Evolutionary conservation across 129 eudicot genomes (phyloP), one percentile per base, ranked within the genome.

Genomic region (Saposhnikovia divaricata): DNA sequence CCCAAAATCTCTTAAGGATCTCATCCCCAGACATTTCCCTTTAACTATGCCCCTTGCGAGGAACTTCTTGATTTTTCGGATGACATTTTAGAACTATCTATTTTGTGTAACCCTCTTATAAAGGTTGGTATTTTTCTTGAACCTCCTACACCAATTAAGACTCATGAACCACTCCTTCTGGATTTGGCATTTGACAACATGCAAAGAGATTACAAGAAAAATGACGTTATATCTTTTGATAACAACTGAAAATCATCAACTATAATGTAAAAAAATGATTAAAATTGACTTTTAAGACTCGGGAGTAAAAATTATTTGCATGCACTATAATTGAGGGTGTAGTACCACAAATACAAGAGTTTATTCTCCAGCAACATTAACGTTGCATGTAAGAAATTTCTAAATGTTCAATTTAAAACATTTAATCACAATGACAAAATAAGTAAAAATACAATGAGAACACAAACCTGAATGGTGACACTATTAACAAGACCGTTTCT

Each of bases 401-500:
- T 9, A 14, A 31, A 12, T 68, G 39, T 27, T n/a, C 3, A 65
- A 27, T 28, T 14, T 27, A 10, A 75, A 75, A 8, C 63, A 23
- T 31, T 14, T 4, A 44, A 21, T 4, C 4, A 12, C 31, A 23
- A 46, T 44, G 59, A 75, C 14, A 37, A 37, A 47, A 47, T 7
- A 15, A 28, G 57, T 28, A 71, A 0, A 23, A 46, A 74, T 19
- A 79, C 42, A 51, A 47, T 73, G 68, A 61, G 39, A 48, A 79
- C 39, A 83, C 84, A 40, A 76, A 90, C 98, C 93, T 90, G 87
- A 79, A 94, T 77, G 77, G 97, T 90, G 85, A 94, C 82, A 79
- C 96, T 91, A 70, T 90, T 94, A 63, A 94, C 96, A 37, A 76
- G 86, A 34, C 84, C 89, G 71, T 81, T 86, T 89, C 98, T 85